These are phyloP conservation scores for Myriosclerotinia scirpicola DNA, from an alignment of 2,329 filamentous ascomycete species.

Conservation along the genomic window DNA sequence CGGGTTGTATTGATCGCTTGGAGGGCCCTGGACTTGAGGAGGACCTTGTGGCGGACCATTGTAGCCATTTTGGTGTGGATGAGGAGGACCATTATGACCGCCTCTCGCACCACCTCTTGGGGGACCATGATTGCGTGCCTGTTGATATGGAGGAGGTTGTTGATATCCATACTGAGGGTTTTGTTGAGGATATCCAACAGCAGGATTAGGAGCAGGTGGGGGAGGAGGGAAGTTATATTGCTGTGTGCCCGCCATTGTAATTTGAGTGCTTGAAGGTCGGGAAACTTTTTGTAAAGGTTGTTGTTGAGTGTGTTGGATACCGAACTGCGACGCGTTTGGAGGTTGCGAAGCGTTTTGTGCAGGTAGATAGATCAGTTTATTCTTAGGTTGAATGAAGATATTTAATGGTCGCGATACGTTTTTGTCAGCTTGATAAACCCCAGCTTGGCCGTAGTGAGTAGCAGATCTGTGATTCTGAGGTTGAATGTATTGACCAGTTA, in stretches of 20 bases:
- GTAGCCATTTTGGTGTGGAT: constrained; percentile 36
- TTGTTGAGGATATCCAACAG: constrained; percentile 34
- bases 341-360: background rate
- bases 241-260: constrained; percentile 36
- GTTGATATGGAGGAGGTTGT: constrained; percentile 35
- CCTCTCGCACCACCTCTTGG: constrained; percentile 39
- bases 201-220: constrained; percentile 38
- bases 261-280: background rate
- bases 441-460: too few species aligned
- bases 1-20: constrained; percentile 35
- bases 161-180: constrained; percentile 37
- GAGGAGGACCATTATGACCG: constrained; percentile 35
- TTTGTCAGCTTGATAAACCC: too few species aligned
- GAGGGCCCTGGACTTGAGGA: constrained; percentile 33
- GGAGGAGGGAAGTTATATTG: constrained; percentile 42
- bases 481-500: too few species aligned
- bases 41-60: constrained; percentile 31
- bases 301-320: constrained; percentile 27
- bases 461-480: too few species aligned
- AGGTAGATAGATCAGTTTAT: background rate
- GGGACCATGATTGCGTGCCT: constrained; percentile 38
- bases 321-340: background rate
- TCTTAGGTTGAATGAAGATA: too few species aligned
- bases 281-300: constrained; percentile 8
- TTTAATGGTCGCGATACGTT: too few species aligned